Base-by-base conservation (phyloP, 2,329 filamentous ascomycete species). In the Cladosporium sphaerospermum region DNA sequence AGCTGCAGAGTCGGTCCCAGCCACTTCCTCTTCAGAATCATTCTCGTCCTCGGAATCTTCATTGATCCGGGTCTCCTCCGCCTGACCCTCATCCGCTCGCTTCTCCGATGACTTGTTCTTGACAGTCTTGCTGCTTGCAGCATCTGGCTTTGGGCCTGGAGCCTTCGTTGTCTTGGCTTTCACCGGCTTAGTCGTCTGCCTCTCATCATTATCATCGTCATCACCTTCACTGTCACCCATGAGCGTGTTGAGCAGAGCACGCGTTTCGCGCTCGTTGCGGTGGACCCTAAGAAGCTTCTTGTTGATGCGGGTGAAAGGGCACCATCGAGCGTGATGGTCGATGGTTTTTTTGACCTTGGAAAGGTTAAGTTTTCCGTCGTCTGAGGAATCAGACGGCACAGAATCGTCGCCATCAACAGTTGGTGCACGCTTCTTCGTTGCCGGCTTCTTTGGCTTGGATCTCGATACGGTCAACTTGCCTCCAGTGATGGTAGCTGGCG, bases 251-350 rank as follows among this genome's bases (percentile, higher is more conserved):
- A n/a, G 28, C 19, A 31, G 11, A 18, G 18, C 4, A 3, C 6
- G n/a, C 28, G 14, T 33, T 9, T 9, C 34, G 2, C 16, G 23
- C 9, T 10, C 18, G 3, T 40, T 51, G 5, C 40, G 34, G 48
- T 51, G 32, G 9, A 11, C 11, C 1, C 19, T 23, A 2, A 19
- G 32, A 9, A 53, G 9, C 50, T 36, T 42, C 23, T 53, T 53
- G 36, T 53, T 46, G 36, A 53, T 14, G 9, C 14, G 36, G 9
- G 47, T 42, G 8, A 47, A 53, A 1, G 43, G 43, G 10, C 50
- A 53, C 50, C 50, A 53, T 0, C 9, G 7, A 19, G 50, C 50
- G 31, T 53, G 50, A 7, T 34, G 36, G 4, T 53, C 28, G 11
- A 53, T 14, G 11, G 34, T 34, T 11, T 42, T 28, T 14, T 43